Conservation (phyloP, 1,139 yeast genomes). For the Yamadazyma kanchanaburiensis region DNA sequence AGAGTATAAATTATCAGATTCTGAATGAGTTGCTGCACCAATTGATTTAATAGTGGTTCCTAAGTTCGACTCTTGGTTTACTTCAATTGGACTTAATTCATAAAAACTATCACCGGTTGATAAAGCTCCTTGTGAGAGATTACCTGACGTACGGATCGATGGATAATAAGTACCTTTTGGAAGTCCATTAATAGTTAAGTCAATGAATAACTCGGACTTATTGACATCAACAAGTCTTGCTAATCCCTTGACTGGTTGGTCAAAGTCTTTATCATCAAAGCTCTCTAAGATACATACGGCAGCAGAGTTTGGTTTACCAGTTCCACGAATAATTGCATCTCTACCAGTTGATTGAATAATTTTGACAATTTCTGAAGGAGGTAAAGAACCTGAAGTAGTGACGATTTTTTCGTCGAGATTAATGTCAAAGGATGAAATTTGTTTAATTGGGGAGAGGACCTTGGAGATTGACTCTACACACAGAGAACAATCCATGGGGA, state of each 20-base stretch:
- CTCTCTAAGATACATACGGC: constrained; percentile 89
- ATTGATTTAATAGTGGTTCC: constrained; percentile 36
- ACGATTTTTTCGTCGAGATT: constrained; percentile 58
- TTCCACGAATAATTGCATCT: constrained; percentile 89
- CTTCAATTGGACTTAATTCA: constrained; percentile 48
- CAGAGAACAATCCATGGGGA: constrained; percentile 69
- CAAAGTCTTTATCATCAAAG: constrained; percentile 46
- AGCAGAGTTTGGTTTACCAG: constrained; percentile 84
- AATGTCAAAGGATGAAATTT: constrained; percentile 47
- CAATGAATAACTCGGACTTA: constrained; percentile 54
- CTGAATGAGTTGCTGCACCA: constrained; percentile 29
- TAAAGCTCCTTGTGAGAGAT: constrained; percentile 69
- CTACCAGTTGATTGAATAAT: constrained; percentile 71
- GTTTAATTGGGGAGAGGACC: constrained; percentile 47
- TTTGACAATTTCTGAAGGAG: constrained; percentile 68
- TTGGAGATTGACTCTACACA: constrained; percentile 61
- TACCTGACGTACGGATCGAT: constrained; percentile 66
- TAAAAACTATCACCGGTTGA: constrained; percentile 59
- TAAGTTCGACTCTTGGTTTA: constrained; percentile 28
- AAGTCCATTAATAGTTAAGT: constrained; percentile 74
- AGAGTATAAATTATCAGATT: constrained; percentile 24
- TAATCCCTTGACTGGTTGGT: constrained; percentile 75
- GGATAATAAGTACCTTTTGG: constrained; percentile 66
- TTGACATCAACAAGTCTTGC: constrained; percentile 81
- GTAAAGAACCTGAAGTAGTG: constrained; percentile 57